A percentile compares a stretch with the other conserved stretches of the same genome.
Evolutionary conservation across 2,329 filamentous ascomycete species (phyloP).

Genomic region (Calonectria hongkongensis): DNA sequence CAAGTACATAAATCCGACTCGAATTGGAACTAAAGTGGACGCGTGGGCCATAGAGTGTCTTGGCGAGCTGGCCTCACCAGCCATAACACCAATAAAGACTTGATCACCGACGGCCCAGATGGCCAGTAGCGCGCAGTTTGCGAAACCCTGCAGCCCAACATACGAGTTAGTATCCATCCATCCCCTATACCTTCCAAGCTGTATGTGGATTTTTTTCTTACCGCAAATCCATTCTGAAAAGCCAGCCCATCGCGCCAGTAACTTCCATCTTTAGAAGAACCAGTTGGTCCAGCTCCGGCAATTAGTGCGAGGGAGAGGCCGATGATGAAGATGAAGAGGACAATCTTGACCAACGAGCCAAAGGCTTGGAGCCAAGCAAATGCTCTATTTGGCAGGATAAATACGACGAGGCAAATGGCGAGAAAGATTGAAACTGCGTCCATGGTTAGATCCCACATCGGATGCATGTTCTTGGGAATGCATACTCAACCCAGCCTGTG

Average conservation of each 20-base stretch:
- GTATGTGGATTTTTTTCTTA: not conserved
- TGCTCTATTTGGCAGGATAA: conserved; percentile 30
- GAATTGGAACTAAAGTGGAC: conserved; percentile 45
- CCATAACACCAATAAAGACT: conserved; percentile 52
- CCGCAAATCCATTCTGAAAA: conserved; percentile 34
- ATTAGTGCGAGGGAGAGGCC: conserved; percentile 30
- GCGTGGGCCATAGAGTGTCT: conserved; percentile 47
- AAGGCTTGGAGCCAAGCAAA: conserved; percentile 38
- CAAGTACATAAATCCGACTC: conserved; percentile 48
- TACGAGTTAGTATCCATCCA: no score
- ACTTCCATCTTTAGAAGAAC: conserved; percentile 27
- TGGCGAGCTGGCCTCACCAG: conserved; percentile 45
- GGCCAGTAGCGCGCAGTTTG: conserved; percentile 45
- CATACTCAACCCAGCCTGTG: not conserved
- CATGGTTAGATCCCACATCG: not conserved
- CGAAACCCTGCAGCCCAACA: conserved; percentile 42
- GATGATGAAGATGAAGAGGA: conserved; percentile 35
- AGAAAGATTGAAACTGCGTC: conserved; percentile 32
- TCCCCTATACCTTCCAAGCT: no score
- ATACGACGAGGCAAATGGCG: conserved; percentile 27
- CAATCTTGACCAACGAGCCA: conserved; percentile 34
- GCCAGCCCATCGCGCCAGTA: conserved; percentile 25
- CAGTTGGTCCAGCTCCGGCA: conserved; percentile 29
- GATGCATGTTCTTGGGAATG: not conserved
- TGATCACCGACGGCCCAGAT: conserved; percentile 50